Evolutionary conservation across 805 yeast genomes (phyloP), one percentile per base, ranked within the genome.

Genomic region (Nakazawaea holstii): DNA sequence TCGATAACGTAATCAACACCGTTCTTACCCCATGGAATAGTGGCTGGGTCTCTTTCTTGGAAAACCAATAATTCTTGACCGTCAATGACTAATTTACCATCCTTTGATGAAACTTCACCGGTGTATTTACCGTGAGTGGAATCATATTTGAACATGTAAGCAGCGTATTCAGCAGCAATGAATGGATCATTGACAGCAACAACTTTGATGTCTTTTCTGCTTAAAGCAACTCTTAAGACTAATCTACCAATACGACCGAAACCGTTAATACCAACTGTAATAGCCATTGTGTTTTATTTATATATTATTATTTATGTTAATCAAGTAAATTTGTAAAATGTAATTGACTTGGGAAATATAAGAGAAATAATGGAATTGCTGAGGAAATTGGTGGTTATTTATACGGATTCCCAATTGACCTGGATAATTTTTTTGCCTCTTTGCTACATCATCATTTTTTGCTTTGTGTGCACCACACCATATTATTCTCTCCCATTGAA

Each of bases 241-340:
- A 87, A 79, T 74, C 96, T 87, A 58, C 96, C 96, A 65, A 87
- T 87, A 74, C 96, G 84, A 64, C 96, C 96, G 84, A 87, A 87
- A 62, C 96, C 96, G 82, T 87, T 87, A 69, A 87, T 88, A 74
- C 95, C 96, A 69, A 87, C 78, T 61, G 78, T 82, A 67, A 79
- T 76, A 69, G 78, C 77, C 79, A 76, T 76, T 66, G 51, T 60
- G 50, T 38, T 26, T 52, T 49, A 8, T 26, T 14, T 14, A 24
- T 28, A 11, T 41, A 28, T 32, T 13, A 24, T 11, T n/a, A 26
- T 14, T 35, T 43, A 26, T 17, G 14, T 36, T 20, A 36, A 15
- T 7, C 14, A n/a, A 36, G 9, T 35, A 36, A 36, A 10, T 13
- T 13, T 33, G 17, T 3, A 13, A 8, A 33, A 33, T 13, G 8